These are phyloP conservation scores for Mycena sp. DNA, from an alignment of 1,284 basidiomycete species.

Conservation along the genomic window DNA sequence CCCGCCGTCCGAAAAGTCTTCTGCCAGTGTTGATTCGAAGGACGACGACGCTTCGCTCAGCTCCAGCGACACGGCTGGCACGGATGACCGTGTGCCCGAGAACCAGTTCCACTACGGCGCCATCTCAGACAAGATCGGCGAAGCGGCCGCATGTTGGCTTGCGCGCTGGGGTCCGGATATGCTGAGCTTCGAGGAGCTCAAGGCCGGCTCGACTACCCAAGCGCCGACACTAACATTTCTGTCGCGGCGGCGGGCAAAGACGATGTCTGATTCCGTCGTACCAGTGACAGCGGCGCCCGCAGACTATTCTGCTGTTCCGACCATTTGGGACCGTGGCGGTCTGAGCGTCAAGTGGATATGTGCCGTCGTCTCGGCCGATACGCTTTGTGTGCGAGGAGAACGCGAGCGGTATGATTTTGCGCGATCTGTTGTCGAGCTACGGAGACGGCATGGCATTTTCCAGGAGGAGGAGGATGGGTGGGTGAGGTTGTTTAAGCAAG, in stretches of 20 bases:
- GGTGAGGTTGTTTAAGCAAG: slow-evolving; percentile 77
- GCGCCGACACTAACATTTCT: background rate
- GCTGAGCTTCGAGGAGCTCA: slow-evolving; percentile 68
- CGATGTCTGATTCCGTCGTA: no score
- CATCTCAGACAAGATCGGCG: slow-evolving; percentile 90
- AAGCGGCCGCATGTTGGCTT: slow-evolving; percentile 90
- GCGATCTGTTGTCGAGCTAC: slow-evolving; percentile 77
- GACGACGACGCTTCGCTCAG: slow-evolving; percentile 28
- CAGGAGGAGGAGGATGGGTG: slow-evolving; percentile 73
- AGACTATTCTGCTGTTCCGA: slow-evolving; percentile 44
- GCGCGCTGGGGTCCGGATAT: slow-evolving; percentile 88
- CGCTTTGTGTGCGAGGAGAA: slow-evolving; percentile 84
- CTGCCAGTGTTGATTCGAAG: no score
- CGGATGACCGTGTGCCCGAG: slow-evolving; percentile 1
- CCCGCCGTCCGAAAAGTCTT: no score
- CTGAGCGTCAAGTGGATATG: slow-evolving; percentile 78
- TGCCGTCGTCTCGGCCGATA: slow-evolving; percentile 81
- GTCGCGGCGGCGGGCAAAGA: slow-evolving; percentile 9
- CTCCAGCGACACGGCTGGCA: slow-evolving; percentile 16
- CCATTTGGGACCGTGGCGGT: slow-evolving; percentile 77
- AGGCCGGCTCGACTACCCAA: slow-evolving; percentile 8
- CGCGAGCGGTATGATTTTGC: slow-evolving; percentile 85
- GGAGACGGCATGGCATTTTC: slow-evolving; percentile 57
- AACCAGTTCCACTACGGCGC: slow-evolving; percentile 77
- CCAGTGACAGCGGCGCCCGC: no score